A percentile compares a stretch with the other conserved stretches of the same genome.
Conservation (phyloP, 1,284 basidiomycete genomes). For the Cutaneotrichosporon curvatum region DNA sequence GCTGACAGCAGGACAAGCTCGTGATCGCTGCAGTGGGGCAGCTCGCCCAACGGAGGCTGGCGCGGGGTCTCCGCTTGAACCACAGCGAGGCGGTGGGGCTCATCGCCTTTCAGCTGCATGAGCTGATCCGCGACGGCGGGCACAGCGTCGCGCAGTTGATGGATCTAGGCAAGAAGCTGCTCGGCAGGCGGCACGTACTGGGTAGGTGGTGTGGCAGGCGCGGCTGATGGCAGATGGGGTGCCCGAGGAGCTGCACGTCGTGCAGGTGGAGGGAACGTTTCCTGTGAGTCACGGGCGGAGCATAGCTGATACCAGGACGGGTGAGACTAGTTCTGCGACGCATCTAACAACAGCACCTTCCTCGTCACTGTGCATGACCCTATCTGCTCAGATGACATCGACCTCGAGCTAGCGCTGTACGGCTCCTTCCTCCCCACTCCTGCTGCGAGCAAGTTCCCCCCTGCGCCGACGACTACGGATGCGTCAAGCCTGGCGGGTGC, state of each 20-base stretch:
- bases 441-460: conserved; percentile 56
- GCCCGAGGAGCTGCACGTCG: conserved; percentile 56
- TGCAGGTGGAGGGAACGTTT: conserved; percentile 91
- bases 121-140: conserved; percentile 89
- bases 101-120: conserved; percentile 84
- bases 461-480: conserved; percentile 51
- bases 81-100: conserved; percentile 80
- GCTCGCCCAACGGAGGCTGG: conserved; percentile 88
- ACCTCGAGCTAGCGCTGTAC: conserved; percentile 75
- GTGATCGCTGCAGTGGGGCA: conserved; percentile 60
- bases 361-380: conserved; percentile 92
- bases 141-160: conserved; percentile 83
- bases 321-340: conserved; percentile 1
- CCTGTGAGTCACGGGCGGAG: conserved; percentile 51
- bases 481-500: conserved; percentile 57
- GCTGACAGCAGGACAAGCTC: conserved; percentile 45
- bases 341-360: conserved; percentile 59
- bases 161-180: conserved; percentile 80
- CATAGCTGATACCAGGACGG: conserved; percentile 21
- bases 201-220: conserved; percentile 15
- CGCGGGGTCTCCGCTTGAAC: conserved; percentile 81
- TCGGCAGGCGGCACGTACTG: conserved; percentile 86
- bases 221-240: conserved; percentile 30
- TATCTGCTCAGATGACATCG: conserved; percentile 72
- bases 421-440: conserved; percentile 88